phyloP scores from a whole-genome alignment of 1,284 basidiomycete species.

The Ustilago esculenta region DNA sequence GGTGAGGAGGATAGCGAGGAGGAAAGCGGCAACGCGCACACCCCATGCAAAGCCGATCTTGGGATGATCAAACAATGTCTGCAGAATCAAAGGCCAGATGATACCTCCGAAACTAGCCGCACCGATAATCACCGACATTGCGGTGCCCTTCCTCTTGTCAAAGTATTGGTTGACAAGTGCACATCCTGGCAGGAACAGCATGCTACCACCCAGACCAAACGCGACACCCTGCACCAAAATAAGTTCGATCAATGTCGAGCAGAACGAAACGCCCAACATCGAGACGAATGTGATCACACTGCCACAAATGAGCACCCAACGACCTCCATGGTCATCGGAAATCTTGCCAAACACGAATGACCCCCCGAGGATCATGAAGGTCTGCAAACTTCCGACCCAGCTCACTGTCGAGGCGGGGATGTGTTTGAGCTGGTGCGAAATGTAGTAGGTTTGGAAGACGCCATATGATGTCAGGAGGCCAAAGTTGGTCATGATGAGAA shows the following conservation, averaged over 20 bases:
- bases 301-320: slow-evolving; percentile 25
- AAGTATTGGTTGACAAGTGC: slow-evolving; percentile 47
- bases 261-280: slow-evolving; percentile 38
- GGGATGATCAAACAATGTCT: slow-evolving; percentile 24
- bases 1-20: slow-evolving; percentile 33
- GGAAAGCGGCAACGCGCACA: slow-evolving; percentile 25
- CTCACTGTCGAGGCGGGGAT: slow-evolving; percentile 23
- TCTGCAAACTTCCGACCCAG: slow-evolving; percentile 48
- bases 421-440: slow-evolving; percentile 30
- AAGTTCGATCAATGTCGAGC: slow-evolving; percentile 25
- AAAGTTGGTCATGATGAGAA: slow-evolving; percentile 52
- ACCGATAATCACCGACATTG: slow-evolving; percentile 44
- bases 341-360: slow-evolving; percentile 45
- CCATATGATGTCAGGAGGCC: slow-evolving; percentile 49
- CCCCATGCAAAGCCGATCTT: slow-evolving; percentile 42
- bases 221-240: slow-evolving; percentile 33
- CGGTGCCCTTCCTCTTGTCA: slow-evolving; percentile 33
- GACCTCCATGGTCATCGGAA: slow-evolving; percentile 35
- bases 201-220: slow-evolving; percentile 41
- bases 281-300: slow-evolving; percentile 37
- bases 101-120: slow-evolving; percentile 46
- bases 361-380: slow-evolving; percentile 41
- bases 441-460: slow-evolving; percentile 42
- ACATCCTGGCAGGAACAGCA: slow-evolving; percentile 45
- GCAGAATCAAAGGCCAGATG: slow-evolving; percentile 38